Base-by-base conservation (phyloP, 1,139 yeast genomes). In the Ogataea hybrid region DNA sequence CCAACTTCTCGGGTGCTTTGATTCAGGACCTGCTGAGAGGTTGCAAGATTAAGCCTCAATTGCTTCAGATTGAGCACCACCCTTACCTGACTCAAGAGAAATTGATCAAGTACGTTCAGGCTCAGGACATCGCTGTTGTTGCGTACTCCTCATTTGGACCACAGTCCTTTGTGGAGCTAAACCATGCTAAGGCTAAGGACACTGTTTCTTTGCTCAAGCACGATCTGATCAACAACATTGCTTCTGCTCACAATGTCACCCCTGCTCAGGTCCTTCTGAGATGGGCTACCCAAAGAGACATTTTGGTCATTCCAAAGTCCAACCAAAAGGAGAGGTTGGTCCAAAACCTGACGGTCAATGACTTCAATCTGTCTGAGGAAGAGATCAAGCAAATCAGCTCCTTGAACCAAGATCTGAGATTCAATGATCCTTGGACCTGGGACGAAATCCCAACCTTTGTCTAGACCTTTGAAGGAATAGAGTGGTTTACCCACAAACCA, bases 91-190 rank as follows among this genome's bases (percentile, higher is more conserved):
- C 84, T 53, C 96, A 88, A 68, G 76, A 76, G 47, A 71, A 71
- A 52, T 71, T 87, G 61, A 64, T 87, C 49, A 73, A 81, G 54
- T 85, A 68, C 58, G 85, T 76, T 49, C 77, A 84, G 62, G 57
- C 67, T 32, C 66, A 77, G 53, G 81, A 76, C 36, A 77, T 88
- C 58, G 83, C 80, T 46, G 73, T 88, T 58, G 85, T 88, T 41
- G 96, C 84, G 21, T 88, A 88, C 72, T 86, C 95, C 7, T 84
- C 95, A 10, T 84, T 87, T 59, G 92, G 92, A 34, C 89, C 90
- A 20, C 84, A 78, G 61, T 79, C 87, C 5, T 84, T 83, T 63
- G 59, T 82, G 49, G 90, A 83, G 62, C 64, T 83, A 64, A 65
- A 74, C 56, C 68, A 67, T 44, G 69, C 73, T 32, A 65, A 67